Evolutionary conservation across 108 stramenopile species (phyloP), one percentile per base, ranked within the genome.

Genomic region (Cyclotella baltica): DNA sequence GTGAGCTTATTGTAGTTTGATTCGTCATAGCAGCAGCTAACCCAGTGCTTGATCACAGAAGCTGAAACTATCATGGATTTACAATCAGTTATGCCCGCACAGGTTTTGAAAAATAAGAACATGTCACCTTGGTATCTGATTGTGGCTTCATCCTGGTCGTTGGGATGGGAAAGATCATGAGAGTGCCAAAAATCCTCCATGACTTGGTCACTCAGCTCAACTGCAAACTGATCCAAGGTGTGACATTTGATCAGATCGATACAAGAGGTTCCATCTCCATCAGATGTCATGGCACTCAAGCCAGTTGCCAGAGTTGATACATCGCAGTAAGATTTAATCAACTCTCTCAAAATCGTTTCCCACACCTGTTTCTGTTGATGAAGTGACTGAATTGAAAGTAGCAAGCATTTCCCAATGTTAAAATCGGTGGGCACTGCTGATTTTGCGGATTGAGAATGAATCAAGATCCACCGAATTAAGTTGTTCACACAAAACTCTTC

Each of bases 401-500:
- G 51, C 64, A 78, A 78, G n/a, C 29, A 48, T 35, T 73, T 77
- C 28, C 85, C 70, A 53, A 92, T 65, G n/a, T 73, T 47, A 53
- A 90, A 86, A 72, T 90, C 91, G 27, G 56, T 66, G 27, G 50
- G 20, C 11, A 75, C 33, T 19, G 81, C 55, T 4, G 47, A 20
- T 23, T 62, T 33, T 16, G 55, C 28, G 8, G 78, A 58, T 43
- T 88, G 83, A 10, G 89, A 82, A 70, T 92, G 93, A 35, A 90
- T 52, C 25, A 92, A 67, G 20, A 90, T 78, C 93, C 93, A 95
- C 48, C 84, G 68, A 20, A 95, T 76, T 3, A 95, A 47, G 78
- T 92, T 85, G 48, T 92, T 91, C 75, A 91, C 76, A 63, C 91
- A 75, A 47, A 94, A 92, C 5, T 38, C 31, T 53, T 91, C 85